These are phyloP conservation scores for Spathaspora boniae DNA, from an alignment of 805 yeast species.

Conservation along the genomic window DNA sequence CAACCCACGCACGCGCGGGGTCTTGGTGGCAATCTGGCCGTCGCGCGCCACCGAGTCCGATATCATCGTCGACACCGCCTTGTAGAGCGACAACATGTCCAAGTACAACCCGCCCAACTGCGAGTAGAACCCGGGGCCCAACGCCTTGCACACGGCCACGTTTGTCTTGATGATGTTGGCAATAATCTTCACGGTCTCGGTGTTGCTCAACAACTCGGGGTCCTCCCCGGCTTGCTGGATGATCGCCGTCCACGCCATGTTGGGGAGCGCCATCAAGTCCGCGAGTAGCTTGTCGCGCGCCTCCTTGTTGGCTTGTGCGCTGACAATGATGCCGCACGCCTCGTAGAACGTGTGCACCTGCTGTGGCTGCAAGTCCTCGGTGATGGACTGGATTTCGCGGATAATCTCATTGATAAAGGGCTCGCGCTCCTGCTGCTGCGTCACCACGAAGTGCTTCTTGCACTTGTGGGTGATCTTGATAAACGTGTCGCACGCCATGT, in stretches of 20 bases:
- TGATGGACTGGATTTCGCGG: conserved; percentile 73
- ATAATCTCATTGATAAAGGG: conserved; percentile 93
- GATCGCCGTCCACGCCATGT: conserved; percentile 90
- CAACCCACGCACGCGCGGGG: conserved; percentile 91
- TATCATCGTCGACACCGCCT: conserved; percentile 84
- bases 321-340: conserved; percentile 91
- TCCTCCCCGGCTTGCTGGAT: conserved; percentile 81
- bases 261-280: conserved; percentile 87
- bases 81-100: conserved; percentile 85
- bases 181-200: conserved; percentile 86
- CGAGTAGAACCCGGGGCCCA: conserved; percentile 87
- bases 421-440: conserved; percentile 78
- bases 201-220: conserved; percentile 70
- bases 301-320: conserved; percentile 74
- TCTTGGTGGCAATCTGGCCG: conserved; percentile 87
- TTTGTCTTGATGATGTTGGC: conserved; percentile 94
- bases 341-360: conserved; percentile 97
- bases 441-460: conserved; percentile 89
- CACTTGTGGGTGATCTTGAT: conserved; percentile 94
- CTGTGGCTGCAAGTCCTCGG: conserved; percentile 92
- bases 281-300: conserved; percentile 67
- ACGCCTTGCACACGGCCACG: conserved; percentile 89
- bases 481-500: conserved; percentile 99
- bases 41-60: conserved; percentile 73
- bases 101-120: conserved; percentile 84